Conservation (phyloP, 805 yeast species). For the Yarrowia sp. region DNA sequence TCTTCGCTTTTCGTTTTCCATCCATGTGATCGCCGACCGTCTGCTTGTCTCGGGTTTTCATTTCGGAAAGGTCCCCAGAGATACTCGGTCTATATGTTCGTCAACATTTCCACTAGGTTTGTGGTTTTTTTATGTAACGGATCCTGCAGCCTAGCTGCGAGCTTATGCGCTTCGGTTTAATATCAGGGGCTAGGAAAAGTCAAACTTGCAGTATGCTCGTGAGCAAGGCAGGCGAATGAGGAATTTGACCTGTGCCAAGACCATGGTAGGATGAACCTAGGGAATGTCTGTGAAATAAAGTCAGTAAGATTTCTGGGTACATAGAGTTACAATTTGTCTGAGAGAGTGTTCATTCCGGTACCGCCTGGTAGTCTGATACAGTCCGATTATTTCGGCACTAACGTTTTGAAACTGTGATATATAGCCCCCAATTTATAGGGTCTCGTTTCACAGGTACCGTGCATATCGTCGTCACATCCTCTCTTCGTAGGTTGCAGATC, state of each 20-base stretch:
- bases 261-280: too few species aligned
- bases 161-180: not conserved
- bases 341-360: too few species aligned
- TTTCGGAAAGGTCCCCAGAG: not conserved
- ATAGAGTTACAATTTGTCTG: not conserved
- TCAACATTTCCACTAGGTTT: not conserved
- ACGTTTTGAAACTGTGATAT: too few species aligned
- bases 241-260: not conserved
- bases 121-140: not conserved
- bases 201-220: not conserved
- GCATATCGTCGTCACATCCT: too few species aligned
- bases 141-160: not conserved
- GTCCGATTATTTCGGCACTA: too few species aligned
- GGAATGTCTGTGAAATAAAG: too few species aligned
- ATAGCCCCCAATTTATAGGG: too few species aligned
- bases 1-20: not conserved
- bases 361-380: too few species aligned
- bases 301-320: not conserved
- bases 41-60: not conserved
- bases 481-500: too few species aligned
- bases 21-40: not conserved
- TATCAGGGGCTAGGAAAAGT: not conserved
- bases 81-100: not conserved
- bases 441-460: too few species aligned
- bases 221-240: not conserved